A percentile compares a stretch with the other conserved stretches of the same genome.
Evolutionary conservation across 1,139 yeast species (phyloP).

Genomic region (Pneumocystis wakefieldiae): DNA sequence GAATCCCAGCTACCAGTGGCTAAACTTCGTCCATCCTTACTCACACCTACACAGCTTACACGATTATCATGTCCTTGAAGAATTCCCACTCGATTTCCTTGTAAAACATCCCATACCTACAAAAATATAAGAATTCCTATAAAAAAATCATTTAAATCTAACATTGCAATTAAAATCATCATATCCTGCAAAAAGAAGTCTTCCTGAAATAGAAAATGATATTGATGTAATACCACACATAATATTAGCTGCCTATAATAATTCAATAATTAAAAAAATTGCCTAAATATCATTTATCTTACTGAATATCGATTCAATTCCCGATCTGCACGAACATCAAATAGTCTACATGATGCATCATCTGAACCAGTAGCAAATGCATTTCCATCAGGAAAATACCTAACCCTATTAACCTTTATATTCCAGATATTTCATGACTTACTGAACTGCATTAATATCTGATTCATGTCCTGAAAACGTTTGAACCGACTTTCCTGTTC

Average conservation of each 20-base stretch:
- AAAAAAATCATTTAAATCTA: neutral
- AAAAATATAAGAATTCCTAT: neutral
- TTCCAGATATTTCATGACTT: neutral
- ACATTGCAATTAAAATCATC: conserved; percentile 34
- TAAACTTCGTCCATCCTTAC: conserved; percentile 50
- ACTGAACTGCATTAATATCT: conserved; percentile 50
- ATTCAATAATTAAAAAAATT: neutral
- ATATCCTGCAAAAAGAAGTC: conserved; percentile 61
- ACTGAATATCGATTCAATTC: conserved; percentile 38
- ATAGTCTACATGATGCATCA: conserved; percentile 58
- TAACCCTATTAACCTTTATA: neutral
- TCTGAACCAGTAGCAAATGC: conserved; percentile 52
- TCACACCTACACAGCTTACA: conserved; percentile 47
- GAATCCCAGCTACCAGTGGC: conserved; percentile 27
- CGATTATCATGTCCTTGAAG: conserved; percentile 45
- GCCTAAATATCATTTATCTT: neutral
- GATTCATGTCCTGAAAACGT: conserved; percentile 43
- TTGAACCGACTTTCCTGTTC: conserved; percentile 41
- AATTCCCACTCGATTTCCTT: conserved; percentile 48
- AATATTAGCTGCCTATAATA: conserved; percentile 23
- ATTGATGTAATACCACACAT: conserved; percentile 38
- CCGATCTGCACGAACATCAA: conserved; percentile 67
- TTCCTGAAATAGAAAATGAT: conserved; percentile 62
- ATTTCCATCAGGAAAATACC: conserved; percentile 55
- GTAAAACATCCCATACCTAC: conserved; percentile 66